These are phyloP conservation scores for Moricandia arvensis DNA, from an alignment of 345 rosid genomes.

Conservation along the genomic window DNA sequence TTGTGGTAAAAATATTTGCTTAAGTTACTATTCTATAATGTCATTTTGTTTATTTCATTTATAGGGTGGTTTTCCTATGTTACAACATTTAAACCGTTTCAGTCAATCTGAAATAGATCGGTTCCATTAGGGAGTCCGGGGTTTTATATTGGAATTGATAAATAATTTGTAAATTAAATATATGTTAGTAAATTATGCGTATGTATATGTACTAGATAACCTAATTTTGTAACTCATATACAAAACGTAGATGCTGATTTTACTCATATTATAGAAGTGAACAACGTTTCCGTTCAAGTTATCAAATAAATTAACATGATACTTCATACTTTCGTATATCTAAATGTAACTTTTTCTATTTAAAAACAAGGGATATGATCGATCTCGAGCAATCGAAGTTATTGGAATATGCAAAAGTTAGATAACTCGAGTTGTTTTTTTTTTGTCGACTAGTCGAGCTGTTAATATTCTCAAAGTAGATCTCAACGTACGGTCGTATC, in stretches of 20 bases:
- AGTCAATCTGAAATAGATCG: too few species aligned
- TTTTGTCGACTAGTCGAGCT: conserved; percentile 6
- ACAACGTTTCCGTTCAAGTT: not conserved
- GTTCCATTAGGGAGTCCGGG: too few species aligned
- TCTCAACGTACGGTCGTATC: not conserved
- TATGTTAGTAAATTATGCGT: too few species aligned
- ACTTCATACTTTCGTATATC: not conserved
- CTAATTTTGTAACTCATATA: too few species aligned
- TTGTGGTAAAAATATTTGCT: not conserved
- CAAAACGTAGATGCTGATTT: too few species aligned
- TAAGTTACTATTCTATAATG: too few species aligned
- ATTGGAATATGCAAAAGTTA: not conserved
- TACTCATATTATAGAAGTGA: not conserved
- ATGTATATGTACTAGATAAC: too few species aligned
- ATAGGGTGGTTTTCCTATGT: too few species aligned
- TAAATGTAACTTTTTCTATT: not conserved
- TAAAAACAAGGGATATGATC: not conserved
- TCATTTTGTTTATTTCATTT: too few species aligned
- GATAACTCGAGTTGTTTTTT: conserved; percentile 14
- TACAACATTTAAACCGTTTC: too few species aligned
- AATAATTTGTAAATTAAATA: too few species aligned
- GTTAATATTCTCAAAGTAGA: not conserved
- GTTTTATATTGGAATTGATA: too few species aligned
- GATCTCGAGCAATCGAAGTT: not conserved
- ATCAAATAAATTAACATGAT: not conserved